Evolutionary conservation across 805 yeast genomes (phyloP), one percentile per base, ranked within the genome.

Genomic region (Candida ortonii): DNA sequence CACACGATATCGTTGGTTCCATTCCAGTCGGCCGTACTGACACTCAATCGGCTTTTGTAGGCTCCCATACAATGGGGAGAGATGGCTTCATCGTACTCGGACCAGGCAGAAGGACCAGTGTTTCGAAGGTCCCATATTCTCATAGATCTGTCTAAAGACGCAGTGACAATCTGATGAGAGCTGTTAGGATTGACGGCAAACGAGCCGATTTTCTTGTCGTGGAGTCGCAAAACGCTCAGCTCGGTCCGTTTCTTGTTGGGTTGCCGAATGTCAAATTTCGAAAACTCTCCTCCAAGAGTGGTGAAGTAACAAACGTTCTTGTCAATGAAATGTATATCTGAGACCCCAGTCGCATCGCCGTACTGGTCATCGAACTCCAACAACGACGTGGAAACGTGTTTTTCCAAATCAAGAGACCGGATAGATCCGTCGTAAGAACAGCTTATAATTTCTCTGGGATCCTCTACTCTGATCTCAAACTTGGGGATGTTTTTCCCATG

Each of bases 201-300:
- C 1, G 94, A 87, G 0, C 97, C 97, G 36, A 93, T 89, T 55
- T 93, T 93, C 54, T 90, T 89, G 51, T 85, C 94, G 38, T 89
- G 86, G 11, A 89, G 57, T 44, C 94, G 67, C 27, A 70, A 64
- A n/a, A 79, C 60, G 12, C 31, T 38, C 22, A 52, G 36, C 12
- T 67, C 59, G n/a, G 34, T 22, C 16, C 47, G 34, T 16, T 33
- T 34, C 18, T 30, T 28, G 30, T 31, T 20, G 4, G 44, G 40
- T 14, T 37, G 39, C 43, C 98, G 66, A 9, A 78, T 34, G 55
- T 90, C 97, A 41, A 80, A 70, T n/a, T 67, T 70, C 14, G 84
- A 78, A 55, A 90, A 82, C 38, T 80, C 80, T 2, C 98, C 98
- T 5, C 72, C 67, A 32, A 90, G 64, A 0, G 97, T 88, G 0